These are phyloP conservation scores for Neopestalotiopsis sp. DNA, from an alignment of 2,329 filamentous ascomycete species.

Conservation along the genomic window DNA sequence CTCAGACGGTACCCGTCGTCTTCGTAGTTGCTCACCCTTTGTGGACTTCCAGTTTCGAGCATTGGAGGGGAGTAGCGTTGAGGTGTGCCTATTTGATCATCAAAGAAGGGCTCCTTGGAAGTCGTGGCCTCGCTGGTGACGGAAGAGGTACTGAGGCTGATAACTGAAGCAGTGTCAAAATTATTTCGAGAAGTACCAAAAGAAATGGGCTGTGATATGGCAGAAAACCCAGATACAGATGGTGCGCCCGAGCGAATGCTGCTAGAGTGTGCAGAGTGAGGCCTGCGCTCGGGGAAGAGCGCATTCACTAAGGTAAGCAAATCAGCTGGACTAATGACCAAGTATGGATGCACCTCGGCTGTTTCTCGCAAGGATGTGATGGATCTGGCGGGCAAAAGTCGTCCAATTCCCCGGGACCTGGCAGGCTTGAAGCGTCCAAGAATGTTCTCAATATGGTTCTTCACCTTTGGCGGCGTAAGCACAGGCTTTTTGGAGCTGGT, in stretches of 20 bases:
- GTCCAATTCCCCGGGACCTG: constrained; percentile 55
- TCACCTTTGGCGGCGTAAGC: constrained; percentile 67
- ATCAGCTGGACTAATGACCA: constrained; percentile 81
- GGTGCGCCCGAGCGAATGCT: constrained; percentile 70
- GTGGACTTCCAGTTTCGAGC: constrained; percentile 49
- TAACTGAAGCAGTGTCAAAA: constrained; percentile 71
- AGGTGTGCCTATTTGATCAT: constrained; percentile 57
- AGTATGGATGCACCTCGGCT: constrained; percentile 78
- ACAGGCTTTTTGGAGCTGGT: constrained; percentile 63
- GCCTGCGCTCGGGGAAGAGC: constrained; percentile 78
- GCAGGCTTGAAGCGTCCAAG: constrained; percentile 66
- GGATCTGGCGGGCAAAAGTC: constrained; percentile 73
- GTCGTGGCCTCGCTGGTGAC: constrained; percentile 73
- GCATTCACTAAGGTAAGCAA: constrained; percentile 81
- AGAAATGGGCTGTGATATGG: constrained; percentile 70
- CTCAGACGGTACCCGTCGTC: constrained; percentile 71
- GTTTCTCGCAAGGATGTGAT: constrained; percentile 77
- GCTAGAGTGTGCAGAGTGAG: constrained; percentile 66
- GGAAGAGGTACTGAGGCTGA: constrained; percentile 76
- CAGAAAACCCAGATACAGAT: constrained; percentile 72
- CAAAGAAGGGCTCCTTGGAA: constrained; percentile 67
- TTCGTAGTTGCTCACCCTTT: constrained; percentile 59
- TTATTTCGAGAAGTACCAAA: constrained; percentile 62
- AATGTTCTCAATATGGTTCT: constrained; percentile 74
- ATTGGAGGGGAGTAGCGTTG: constrained; percentile 61